A percentile compares a stretch with the other conserved stretches of the same genome.
Evolutionary conservation across 2,329 filamentous ascomycete species (phyloP).

Genomic region (Ophiobolus disseminans): DNA sequence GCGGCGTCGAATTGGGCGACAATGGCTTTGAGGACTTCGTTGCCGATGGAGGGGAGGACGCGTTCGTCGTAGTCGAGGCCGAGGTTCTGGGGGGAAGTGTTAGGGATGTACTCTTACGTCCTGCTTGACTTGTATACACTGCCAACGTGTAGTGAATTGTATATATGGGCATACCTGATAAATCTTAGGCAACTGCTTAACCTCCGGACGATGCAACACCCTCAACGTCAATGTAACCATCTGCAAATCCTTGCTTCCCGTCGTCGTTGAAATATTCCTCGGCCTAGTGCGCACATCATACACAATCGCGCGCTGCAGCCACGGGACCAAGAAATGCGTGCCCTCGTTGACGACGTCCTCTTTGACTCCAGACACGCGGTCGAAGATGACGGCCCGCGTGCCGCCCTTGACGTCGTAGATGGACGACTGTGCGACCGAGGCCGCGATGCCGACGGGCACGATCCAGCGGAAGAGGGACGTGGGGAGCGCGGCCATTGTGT

Average conservation of each 20-base stretch:
- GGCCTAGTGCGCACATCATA: constrained; percentile 98
- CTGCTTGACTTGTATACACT: no score
- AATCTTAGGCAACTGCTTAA: constrained; percentile 91
- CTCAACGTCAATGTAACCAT: constrained; percentile 99
- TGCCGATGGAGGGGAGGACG: constrained; percentile 62
- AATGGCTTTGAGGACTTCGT: constrained; percentile 63
- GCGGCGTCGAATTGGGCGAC: constrained; percentile 62
- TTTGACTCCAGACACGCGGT: constrained; percentile 89
- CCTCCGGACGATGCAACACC: constrained; percentile 92
- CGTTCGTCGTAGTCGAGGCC: constrained; percentile 93
- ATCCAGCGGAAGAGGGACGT: constrained; percentile 60
- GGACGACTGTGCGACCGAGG: constrained; percentile 74
- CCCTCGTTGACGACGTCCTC: constrained; percentile 93
- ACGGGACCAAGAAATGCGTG: constrained; percentile 94
- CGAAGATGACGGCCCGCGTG: constrained; percentile 95
- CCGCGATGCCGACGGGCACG: constrained; percentile 74
- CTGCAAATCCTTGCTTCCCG: constrained; percentile 97
- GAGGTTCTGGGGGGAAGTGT: constrained; percentile 73
- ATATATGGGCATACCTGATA: constrained; percentile 78
- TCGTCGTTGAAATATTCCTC: constrained; percentile 95
- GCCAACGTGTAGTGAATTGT: not conserved
- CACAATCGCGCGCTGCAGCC: constrained; percentile 92
- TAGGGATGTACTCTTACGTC: no score
- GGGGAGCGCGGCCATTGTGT: constrained; percentile 43
- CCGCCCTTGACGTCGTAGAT: constrained; percentile 98